Conservation (phyloP, 208 protist genomes). For the Trypanosoma caninum region DNA sequence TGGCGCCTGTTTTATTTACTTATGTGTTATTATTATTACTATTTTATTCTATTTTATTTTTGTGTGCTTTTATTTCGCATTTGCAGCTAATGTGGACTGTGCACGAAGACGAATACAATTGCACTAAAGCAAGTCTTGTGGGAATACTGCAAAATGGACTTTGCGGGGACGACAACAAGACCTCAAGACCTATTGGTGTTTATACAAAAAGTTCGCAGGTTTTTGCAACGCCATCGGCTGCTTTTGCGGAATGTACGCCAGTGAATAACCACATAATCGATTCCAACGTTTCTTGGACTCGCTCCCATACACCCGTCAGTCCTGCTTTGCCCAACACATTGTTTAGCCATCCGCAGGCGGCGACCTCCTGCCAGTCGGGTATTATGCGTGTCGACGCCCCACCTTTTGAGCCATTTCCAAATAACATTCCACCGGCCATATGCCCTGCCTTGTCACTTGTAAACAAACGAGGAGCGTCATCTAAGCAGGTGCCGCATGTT, state of each 20-base stretch:
- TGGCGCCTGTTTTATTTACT: background rate
- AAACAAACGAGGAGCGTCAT: constrained; percentile 17
- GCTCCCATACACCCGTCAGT: constrained; percentile 27
- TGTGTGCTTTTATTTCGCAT: constrained; percentile 60
- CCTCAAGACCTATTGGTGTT: constrained; percentile 36
- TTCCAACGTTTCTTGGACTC: constrained; percentile 26
- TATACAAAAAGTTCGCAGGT: constrained; percentile 82
- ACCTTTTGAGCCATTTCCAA: constrained; percentile 23
- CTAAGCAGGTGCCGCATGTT: constrained; percentile 2
- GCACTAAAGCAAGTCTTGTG: constrained; percentile 42
- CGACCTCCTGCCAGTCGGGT: constrained; percentile 6
- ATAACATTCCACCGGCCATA: constrained; percentile 9
- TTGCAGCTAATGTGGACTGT: constrained; percentile 76
- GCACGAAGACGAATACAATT: constrained; percentile 79
- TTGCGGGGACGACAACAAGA: constrained; percentile 34
- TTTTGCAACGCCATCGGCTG: constrained; percentile 46
- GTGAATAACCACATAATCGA: constrained; percentile 40
- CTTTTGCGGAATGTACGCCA: constrained; percentile 33
- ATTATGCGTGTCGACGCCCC: constrained; percentile 24
- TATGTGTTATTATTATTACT: constrained; percentile 2
- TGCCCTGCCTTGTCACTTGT: constrained; percentile 8
- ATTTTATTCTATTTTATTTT: constrained; percentile 15
- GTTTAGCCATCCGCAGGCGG: constrained; percentile 19
- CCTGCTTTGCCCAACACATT: constrained; percentile 24
- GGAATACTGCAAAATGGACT: constrained; percentile 43